A percentile compares a stretch with the other conserved stretches of the same genome.
Conservation (phyloP, 2,329 filamentous ascomycete genomes). For the Fusarium musae region DNA sequence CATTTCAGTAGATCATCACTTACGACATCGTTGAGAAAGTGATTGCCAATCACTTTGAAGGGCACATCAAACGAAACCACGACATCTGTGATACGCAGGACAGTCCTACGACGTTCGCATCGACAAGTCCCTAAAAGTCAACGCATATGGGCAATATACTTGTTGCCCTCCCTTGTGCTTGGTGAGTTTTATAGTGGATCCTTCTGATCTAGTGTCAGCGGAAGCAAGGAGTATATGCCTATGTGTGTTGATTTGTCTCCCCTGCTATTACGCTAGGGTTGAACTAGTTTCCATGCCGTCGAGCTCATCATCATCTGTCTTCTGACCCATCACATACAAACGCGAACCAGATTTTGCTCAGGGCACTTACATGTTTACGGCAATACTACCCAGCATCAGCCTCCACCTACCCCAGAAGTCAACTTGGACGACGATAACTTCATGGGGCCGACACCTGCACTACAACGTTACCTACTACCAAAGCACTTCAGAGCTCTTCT, state of each 20-base stretch:
- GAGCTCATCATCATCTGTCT: neutral
- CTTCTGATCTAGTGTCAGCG: neutral
- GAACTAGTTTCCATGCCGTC: neutral
- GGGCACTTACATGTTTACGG: rapidly evolving
- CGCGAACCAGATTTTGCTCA: rapidly evolving
- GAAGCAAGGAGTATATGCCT: neutral
- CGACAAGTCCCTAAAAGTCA: too few relatives aligned
- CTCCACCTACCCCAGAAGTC: neutral
- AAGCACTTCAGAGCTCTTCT: neutral
- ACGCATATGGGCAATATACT: neutral
- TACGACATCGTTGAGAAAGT: too few relatives aligned
- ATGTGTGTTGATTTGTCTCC: neutral
- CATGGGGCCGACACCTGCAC: rapidly evolving
- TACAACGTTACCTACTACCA: neutral
- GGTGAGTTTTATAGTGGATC: neutral
- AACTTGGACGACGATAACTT: neutral
- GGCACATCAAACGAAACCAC: too few relatives aligned
- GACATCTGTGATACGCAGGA: too few relatives aligned
- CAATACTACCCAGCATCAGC: neutral
- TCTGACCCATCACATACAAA: rapidly evolving
- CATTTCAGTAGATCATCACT: too few relatives aligned
- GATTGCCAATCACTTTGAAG: too few relatives aligned
- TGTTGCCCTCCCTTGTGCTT: neutral
- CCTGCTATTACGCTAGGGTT: neutral
- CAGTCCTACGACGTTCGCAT: too few relatives aligned